These are phyloP conservation scores for Talaromyces sp. DNA, from an alignment of 2,329 filamentous ascomycete species.

Conservation along the genomic window DNA sequence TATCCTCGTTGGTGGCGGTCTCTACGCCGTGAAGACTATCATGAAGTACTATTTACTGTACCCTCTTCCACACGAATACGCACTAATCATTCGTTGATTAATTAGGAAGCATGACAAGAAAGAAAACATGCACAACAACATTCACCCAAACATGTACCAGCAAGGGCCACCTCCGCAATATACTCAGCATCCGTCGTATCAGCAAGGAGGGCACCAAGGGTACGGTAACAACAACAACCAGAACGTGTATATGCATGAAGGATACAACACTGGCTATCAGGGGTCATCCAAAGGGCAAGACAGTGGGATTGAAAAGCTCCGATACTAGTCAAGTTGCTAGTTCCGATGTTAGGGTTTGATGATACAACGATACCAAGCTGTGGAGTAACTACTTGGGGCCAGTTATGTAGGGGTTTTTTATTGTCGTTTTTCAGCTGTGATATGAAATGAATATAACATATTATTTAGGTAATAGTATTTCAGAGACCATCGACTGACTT, in stretches of 20 bases:
- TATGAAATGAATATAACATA: neutral
- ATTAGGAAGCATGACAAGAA: neutral
- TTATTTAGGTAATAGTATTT: neutral
- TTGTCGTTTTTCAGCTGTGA: too few species aligned
- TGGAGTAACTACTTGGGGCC: neutral
- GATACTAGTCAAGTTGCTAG: neutral
- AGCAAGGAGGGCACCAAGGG: neutral
- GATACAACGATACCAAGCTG: neutral
- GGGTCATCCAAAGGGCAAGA: neutral
- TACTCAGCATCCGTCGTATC: neutral
- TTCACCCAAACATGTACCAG: neutral
- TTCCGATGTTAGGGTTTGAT: neutral
- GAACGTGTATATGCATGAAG: neutral
- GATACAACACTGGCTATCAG: neutral
- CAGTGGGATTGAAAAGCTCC: neutral
- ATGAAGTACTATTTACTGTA: neutral
- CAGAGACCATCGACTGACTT: neutral
- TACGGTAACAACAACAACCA: neutral
- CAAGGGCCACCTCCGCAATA: neutral
- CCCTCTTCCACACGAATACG: neutral
- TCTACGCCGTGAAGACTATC: neutral
- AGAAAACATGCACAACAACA: neutral
- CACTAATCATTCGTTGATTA: neutral
- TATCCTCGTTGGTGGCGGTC: neutral
- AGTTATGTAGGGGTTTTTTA: neutral